These are phyloP conservation scores for Acer saccharum DNA, from an alignment of 345 rosid species.

Conservation along the genomic window DNA sequence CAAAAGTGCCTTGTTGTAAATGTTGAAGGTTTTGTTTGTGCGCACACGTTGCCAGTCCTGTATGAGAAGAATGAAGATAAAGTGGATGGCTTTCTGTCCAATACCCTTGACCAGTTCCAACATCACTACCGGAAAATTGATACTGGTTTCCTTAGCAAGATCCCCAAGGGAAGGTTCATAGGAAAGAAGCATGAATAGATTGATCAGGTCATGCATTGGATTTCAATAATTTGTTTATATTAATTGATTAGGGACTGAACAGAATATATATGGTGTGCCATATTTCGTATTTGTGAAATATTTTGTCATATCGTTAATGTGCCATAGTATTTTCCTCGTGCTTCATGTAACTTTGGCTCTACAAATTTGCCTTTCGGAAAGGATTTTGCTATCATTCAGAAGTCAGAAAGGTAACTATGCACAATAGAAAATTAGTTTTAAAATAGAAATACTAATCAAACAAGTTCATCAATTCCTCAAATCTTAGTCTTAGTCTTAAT, in stretches of 20 bases:
- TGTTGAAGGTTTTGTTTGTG: constrained; percentile 79
- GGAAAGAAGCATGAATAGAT: constrained; percentile 68
- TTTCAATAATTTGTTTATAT: background rate
- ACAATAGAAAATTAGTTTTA: too few relatives aligned
- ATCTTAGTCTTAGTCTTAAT: too few relatives aligned
- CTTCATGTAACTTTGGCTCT: background rate
- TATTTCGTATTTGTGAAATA: background rate
- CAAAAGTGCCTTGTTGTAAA: background rate
- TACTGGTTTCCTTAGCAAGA: constrained; percentile 59
- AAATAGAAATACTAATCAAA: too few relatives aligned
- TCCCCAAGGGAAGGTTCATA: constrained; percentile 71
- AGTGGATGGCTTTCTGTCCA: constrained; percentile 63
- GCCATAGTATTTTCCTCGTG: background rate
- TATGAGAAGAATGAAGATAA: constrained; percentile 83
- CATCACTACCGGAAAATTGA: constrained; percentile 65
- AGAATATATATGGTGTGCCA: background rate
- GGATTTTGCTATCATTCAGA: background rate
- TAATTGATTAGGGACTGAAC: background rate
- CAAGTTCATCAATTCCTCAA: too few relatives aligned
- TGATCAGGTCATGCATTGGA: background rate
- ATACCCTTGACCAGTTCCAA: constrained; percentile 57
- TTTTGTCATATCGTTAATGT: background rate
- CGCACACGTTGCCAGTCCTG: constrained; percentile 87
- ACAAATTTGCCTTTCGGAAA: background rate
- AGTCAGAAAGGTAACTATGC: background rate